phyloP scores from a whole-genome alignment of 176 grass and related monocot species.

The Poa annua region DNA sequence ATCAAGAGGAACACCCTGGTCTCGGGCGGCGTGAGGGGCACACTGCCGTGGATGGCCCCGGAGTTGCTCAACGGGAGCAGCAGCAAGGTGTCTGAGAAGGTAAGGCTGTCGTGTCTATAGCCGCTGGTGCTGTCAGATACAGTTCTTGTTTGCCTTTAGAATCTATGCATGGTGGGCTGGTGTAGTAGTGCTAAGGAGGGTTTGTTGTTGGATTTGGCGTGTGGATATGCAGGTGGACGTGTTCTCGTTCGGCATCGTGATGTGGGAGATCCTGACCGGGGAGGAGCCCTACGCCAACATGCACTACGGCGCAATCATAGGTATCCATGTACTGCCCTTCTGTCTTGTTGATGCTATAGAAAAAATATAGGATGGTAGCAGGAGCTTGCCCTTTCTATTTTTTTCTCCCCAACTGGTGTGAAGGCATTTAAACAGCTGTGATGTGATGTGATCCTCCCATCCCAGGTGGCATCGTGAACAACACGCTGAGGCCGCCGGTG shows the following conservation, averaged over 20 bases:
- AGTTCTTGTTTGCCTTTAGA: background rate
- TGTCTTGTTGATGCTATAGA: background rate
- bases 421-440: background rate
- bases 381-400: no score
- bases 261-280: slow-evolving; percentile 87
- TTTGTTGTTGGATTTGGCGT: background rate
- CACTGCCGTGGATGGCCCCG: background rate
- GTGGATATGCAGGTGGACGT: slow-evolving; percentile 59
- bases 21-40: slow-evolving; percentile 78
- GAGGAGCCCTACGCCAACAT: slow-evolving; percentile 67
- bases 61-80: slow-evolving; percentile 60
- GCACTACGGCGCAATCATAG: slow-evolving; percentile 64
- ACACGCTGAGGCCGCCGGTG: slow-evolving; percentile 66
- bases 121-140: background rate
- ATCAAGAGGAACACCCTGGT: slow-evolving; percentile 88
- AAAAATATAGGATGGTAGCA: no score
- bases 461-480: slow-evolving; percentile 74
- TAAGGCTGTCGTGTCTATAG: background rate
- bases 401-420: no score
- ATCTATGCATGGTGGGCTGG: no score
- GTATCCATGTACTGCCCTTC: slow-evolving; percentile 36
- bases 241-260: slow-evolving; percentile 78
- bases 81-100: slow-evolving; percentile 73
- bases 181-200: no score
- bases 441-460: background rate